These are phyloP conservation scores for Calonectria pteridis DNA, from an alignment of 2,329 filamentous ascomycete species.

Conservation along the genomic window DNA sequence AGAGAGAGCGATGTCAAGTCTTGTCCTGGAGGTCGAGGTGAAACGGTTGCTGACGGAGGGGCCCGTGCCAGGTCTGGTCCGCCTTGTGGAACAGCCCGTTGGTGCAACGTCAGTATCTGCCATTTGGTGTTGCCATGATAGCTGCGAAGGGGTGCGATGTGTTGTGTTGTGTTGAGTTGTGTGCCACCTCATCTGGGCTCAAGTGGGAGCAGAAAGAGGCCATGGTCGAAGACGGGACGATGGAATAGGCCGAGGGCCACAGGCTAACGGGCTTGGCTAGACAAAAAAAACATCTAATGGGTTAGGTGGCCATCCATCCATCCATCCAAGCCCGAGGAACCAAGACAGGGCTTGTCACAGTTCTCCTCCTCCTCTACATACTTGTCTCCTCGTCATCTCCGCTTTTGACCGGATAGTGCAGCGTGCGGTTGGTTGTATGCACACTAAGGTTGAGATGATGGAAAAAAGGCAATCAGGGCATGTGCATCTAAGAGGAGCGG, in stretches of 20 bases:
- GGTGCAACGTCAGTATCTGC: constrained; percentile 25
- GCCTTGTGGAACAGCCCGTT: constrained; percentile 17
- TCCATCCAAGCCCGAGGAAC: constrained; percentile 5
- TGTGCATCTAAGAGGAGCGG: not conserved
- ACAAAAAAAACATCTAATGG: not conserved
- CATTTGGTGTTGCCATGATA: constrained; percentile 19
- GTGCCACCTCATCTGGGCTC: not conserved
- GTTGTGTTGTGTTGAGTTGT: constrained; percentile 13
- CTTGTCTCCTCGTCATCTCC: constrained; percentile 9
- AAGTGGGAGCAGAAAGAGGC: not conserved
- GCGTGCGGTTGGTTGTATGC: not conserved
- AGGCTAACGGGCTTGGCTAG: not conserved
- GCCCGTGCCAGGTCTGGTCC: constrained; percentile 27
- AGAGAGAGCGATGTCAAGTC: not conserved
- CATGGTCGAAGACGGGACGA: not conserved
- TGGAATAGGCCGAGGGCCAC: constrained; percentile 4
- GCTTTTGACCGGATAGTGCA: constrained; percentile 15
- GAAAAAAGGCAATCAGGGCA: not conserved
- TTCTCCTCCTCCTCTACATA: not conserved
- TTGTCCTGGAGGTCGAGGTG: constrained; percentile 16
- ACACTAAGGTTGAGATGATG: constrained; percentile 4
- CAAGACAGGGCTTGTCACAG: constrained; percentile 16
- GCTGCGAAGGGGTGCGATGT: not conserved
- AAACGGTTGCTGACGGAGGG: constrained; percentile 25
- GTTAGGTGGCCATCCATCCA: constrained; percentile 3